Percentiles rank a stretch among this genome's conserved stretches.
These are phyloP conservation scores for Pharnaceum exiguum DNA, from an alignment of 148 eudicot species.

Conservation along the genomic window DNA sequence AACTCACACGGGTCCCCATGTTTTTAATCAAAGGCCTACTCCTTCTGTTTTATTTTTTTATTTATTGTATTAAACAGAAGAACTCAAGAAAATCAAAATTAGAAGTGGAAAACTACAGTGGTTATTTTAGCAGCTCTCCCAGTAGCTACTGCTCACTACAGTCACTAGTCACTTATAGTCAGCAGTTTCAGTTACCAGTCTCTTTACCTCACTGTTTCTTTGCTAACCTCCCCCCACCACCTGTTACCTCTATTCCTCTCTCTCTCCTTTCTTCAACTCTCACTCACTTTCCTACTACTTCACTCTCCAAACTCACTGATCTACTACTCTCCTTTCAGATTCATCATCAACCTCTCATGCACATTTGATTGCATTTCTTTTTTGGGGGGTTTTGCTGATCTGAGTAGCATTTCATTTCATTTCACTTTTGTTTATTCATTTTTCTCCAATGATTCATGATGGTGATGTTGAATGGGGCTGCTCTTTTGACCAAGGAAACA, in stretches of 20 bases:
- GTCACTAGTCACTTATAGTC: conserved; percentile 1
- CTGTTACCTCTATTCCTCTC: not conserved
- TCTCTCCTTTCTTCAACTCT: not conserved
- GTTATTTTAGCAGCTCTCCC: not conserved
- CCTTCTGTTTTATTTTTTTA: no score
- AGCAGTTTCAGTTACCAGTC: not conserved
- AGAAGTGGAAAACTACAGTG: no score
- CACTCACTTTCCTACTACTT: not conserved
- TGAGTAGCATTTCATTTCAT: conserved; percentile 8
- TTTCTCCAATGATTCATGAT: conserved; percentile 7
- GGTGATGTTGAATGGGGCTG: conserved; percentile 24
- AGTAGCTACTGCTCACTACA: no score
- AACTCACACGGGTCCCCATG: not conserved
- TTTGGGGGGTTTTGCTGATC: conserved; percentile 18
- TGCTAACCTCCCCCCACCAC: conserved; percentile 3
- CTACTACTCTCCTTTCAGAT: no score
- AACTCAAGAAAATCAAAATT: not conserved
- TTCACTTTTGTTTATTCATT: conserved; percentile 16
- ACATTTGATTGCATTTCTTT: not conserved
- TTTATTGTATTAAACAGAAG: no score
- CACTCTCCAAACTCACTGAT: not conserved
- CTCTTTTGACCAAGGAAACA: conserved; percentile 40
- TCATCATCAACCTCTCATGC: no score
- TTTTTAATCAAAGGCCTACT: not conserved
- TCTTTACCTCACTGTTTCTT: conserved; percentile 3